Evolutionary conservation across 768 basidiomycete genomes (phyloP).

Genomic region (Suillus placidus): DNA sequence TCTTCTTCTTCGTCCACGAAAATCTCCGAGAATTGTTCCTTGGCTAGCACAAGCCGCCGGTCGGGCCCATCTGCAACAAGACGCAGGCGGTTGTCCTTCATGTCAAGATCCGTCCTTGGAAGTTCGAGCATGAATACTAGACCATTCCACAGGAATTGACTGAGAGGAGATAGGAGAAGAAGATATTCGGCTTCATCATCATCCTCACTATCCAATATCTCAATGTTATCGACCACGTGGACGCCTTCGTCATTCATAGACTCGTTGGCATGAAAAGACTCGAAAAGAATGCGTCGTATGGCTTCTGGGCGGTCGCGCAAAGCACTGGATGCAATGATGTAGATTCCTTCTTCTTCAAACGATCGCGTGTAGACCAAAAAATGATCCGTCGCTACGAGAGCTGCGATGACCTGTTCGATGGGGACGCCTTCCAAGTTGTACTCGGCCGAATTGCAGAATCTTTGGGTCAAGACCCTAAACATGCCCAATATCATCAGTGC

Average conservation of each 20-base stretch:
- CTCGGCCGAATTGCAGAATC: conserved; percentile 93
- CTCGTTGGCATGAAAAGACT: conserved; percentile 83
- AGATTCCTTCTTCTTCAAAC: conserved; percentile 89
- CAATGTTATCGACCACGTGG: conserved; percentile 42
- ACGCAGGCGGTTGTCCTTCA: conserved; percentile 87
- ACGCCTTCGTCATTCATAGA: conserved; percentile 55
- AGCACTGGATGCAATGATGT: conserved; percentile 80
- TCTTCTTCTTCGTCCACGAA: conserved; percentile 72
- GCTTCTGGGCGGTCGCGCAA: conserved; percentile 76
- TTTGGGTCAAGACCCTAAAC: conserved; percentile 69
- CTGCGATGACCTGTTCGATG: conserved; percentile 77
- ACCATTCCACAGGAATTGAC: conserved; percentile 91
- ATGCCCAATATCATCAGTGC: conserved; percentile 13
- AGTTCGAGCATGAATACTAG: conserved; percentile 78
- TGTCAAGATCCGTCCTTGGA: conserved; percentile 76
- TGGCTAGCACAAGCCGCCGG: conserved; percentile 72
- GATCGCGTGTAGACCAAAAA: conserved; percentile 89
- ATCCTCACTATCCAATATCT: conserved; percentile 50
- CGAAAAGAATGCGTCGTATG: conserved; percentile 78
- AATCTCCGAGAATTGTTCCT: conserved; percentile 71
- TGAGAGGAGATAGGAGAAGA: conserved; percentile 82
- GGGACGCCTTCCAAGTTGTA: conserved; percentile 77
- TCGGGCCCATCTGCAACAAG: conserved; percentile 90
- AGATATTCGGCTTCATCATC: conserved; percentile 73
- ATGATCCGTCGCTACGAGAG: conserved; percentile 83